Percentiles rank a stretch among this genome's conserved stretches.
These are phyloP conservation scores for Talaromyces marneffei DNA, from an alignment of 2,329 filamentous ascomycete genomes.

Conservation along the genomic window DNA sequence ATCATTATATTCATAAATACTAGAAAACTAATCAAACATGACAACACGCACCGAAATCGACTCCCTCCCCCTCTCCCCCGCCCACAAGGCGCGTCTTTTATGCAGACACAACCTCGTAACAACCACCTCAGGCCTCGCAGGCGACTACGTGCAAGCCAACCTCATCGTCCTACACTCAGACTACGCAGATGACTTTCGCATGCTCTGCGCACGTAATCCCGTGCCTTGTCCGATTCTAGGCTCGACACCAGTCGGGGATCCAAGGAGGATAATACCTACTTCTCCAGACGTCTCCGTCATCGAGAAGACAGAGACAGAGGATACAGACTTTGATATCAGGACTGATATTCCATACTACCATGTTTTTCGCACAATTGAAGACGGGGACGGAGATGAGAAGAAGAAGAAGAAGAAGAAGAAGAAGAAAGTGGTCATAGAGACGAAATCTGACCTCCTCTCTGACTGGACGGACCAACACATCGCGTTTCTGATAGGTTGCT, in stretches of 20 bases:
- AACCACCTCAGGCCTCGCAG: slow-evolving; percentile 51
- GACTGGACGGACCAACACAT: slow-evolving; percentile 56
- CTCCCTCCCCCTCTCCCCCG: slow-evolving; percentile 18
- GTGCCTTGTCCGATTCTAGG: slow-evolving; percentile 58
- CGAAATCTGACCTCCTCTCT: slow-evolving; percentile 38
- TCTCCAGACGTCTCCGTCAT: background rate
- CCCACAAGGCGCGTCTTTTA: slow-evolving; percentile 40
- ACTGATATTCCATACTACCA: slow-evolving; percentile 55
- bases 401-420: slow-evolving; percentile 19
- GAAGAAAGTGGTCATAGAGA: slow-evolving; percentile 36
- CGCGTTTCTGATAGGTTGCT: slow-evolving; percentile 59
- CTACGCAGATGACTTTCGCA: slow-evolving; percentile 54
- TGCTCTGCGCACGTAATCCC: slow-evolving; percentile 56
- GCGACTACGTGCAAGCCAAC: slow-evolving; percentile 56
- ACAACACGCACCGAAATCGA: slow-evolving; percentile 3
- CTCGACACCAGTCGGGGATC: slow-evolving; percentile 34
- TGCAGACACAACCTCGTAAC: slow-evolving; percentile 39
- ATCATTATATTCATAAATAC: background rate
- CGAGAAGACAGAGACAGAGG: background rate
- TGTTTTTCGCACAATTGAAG: slow-evolving; percentile 40
- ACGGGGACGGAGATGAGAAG: too few species aligned
- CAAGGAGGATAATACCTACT: slow-evolving; percentile 7
- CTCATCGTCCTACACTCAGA: slow-evolving; percentile 54
- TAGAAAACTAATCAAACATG: background rate
- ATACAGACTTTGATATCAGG: slow-evolving; percentile 49